phyloP scores from a whole-genome alignment of 2,329 filamentous ascomycete species.

The Catunica adiposa region DNA sequence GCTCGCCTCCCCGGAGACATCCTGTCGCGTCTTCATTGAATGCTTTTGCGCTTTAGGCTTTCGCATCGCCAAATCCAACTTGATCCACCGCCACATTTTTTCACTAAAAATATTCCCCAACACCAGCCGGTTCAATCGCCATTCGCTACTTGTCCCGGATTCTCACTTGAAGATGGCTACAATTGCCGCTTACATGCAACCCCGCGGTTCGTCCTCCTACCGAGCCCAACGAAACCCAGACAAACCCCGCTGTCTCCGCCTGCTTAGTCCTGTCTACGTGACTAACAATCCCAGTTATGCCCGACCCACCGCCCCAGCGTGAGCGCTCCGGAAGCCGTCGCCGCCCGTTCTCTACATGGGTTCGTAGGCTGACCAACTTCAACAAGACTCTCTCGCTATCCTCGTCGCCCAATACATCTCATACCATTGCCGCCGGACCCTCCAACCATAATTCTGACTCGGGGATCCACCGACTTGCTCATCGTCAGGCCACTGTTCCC shows the following conservation, averaged over 20 bases:
- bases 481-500: background rate
- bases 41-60: background rate
- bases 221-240: too few species aligned
- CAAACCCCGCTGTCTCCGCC: background rate
- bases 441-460: background rate
- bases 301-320: conserved; percentile 3
- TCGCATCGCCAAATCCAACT: background rate
- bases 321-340: conserved; percentile 34
- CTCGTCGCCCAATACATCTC: conserved; percentile 26
- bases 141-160: background rate
- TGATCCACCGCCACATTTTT: background rate
- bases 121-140: background rate
- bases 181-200: background rate
- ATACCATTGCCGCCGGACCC: conserved; percentile 16
- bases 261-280: background rate
- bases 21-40: too few species aligned
- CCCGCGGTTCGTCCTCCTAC: background rate
- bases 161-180: background rate
- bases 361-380: conserved; percentile 82
- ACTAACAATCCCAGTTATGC: conserved; percentile 5
- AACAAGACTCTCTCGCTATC: conserved; percentile 49
- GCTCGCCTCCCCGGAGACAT: too few species aligned
- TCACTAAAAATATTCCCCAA: too few species aligned
- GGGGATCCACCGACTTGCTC: background rate
- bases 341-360: conserved; percentile 79